These are phyloP conservation scores for Endothia cerciana DNA, from an alignment of 2,329 filamentous ascomycete species.

Conservation along the genomic window DNA sequence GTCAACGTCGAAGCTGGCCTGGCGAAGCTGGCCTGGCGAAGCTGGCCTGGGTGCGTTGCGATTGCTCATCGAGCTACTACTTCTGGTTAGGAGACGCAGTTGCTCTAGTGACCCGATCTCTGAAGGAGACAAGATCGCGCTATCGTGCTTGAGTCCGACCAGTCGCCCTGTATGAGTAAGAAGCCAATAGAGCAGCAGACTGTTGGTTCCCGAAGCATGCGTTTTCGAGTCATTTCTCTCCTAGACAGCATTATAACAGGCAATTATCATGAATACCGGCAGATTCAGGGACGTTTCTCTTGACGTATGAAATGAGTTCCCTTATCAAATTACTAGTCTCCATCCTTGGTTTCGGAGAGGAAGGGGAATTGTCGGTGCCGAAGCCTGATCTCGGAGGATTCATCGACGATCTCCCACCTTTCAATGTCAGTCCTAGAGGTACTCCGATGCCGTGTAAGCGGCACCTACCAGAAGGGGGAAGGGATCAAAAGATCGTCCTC, in stretches of 20 bases:
- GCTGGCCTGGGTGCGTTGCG: too few species aligned
- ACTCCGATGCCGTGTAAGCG: not conserved
- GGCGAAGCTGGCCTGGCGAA: too few species aligned
- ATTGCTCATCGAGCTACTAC: not conserved
- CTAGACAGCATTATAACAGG: not conserved
- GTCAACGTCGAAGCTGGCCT: not conserved
- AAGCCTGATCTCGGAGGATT: constrained; percentile 22
- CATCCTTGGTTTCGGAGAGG: constrained; percentile 3
- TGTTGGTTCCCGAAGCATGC: not conserved
- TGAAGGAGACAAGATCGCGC: too few species aligned
- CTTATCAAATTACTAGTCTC: not conserved
- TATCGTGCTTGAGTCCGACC: too few species aligned
- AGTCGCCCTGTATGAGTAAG: too few species aligned
- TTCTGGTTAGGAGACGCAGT: not conserved
- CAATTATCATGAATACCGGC: not conserved
- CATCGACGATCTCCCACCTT: not conserved
- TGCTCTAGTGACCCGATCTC: not conserved
- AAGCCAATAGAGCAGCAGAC: too few species aligned
- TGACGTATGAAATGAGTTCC: not conserved
- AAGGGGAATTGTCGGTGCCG: constrained; percentile 25
- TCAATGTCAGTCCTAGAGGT: not conserved
- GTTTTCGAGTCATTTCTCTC: not conserved
- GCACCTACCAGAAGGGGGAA: constrained; percentile 12
- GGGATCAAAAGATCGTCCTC: not conserved
- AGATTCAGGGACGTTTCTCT: too few species aligned